Evolutionary conservation across 805 yeast genomes (phyloP), one percentile per base, ranked within the genome.

Genomic region (Wickerhamiella azymoides): DNA sequence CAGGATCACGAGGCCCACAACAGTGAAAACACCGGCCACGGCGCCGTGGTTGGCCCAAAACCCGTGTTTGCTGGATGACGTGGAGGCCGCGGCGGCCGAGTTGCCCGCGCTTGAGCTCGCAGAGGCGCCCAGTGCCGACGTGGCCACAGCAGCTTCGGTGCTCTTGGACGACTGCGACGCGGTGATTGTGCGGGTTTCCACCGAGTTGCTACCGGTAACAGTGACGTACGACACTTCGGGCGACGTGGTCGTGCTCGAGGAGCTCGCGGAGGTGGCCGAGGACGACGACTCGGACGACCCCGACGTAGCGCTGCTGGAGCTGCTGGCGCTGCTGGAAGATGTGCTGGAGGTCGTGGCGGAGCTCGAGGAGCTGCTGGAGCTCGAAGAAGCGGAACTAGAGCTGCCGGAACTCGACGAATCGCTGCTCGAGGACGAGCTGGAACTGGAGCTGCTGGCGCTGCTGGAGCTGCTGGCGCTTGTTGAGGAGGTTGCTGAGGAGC

Each of bases 1-100:
- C 0, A 74, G 54, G 0, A 64, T 72, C 1, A 79, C 77, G 1
- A 84, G 54, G 1, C 88, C 94, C 14, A 84, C 92, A 0, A 74
- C 86, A 2, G 81, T 76, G 62, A 84, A 84, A 0, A 85, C 81
- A 2, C 93, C 95, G 0, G 88, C 93, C 1, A 84, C 92, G 57
- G 80, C 81, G 0, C 89, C 93, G 39, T 74, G 74, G 40, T 75
- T 66, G 47, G 71, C 68, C 69, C 81, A 84, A 57, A 80, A 84
- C 2, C 54, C 50, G 43, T 46, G 28, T 39, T 10, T 17, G 24
- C 18, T n/a, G 3, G 16, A 18, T 6, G 36, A 17, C 10, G 43
- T 36, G 1, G 36, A 18, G 16, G 32, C 46, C 2, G 41, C 2
- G 14, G 45, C 24, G 24, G 45, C 17, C 35, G 50, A 4, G 10